Conservation (phyloP, 352 stramenopile genomes). For the Globisporangium takayamanum region DNA sequence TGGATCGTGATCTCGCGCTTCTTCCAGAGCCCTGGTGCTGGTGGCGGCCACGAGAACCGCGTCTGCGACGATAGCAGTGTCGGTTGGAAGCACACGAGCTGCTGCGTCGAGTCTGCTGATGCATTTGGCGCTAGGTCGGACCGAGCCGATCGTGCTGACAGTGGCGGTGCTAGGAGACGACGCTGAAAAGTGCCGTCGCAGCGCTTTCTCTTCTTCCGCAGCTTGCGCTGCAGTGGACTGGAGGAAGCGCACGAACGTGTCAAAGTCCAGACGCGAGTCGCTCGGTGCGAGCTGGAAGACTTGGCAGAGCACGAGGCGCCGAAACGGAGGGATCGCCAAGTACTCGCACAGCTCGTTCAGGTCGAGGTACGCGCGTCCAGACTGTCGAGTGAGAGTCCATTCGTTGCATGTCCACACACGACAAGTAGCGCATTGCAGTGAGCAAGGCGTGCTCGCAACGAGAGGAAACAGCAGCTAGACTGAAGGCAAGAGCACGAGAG, state of each 20-base stretch:
- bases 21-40: constrained; percentile 74
- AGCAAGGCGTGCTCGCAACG: background rate
- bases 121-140: background rate
- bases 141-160: constrained; percentile 5
- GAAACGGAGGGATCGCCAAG: constrained; percentile 60
- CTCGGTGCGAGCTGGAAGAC: constrained; percentile 38
- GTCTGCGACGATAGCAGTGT: constrained; percentile 32
- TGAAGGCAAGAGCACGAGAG: background rate
- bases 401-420: background rate
- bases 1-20: constrained; percentile 86
- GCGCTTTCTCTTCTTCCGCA: constrained; percentile 32
- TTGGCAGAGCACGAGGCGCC: constrained; percentile 43
- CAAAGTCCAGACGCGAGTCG: constrained; percentile 36
- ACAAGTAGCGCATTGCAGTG: background rate
- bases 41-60: constrained; percentile 30
- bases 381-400: constrained; percentile 4
- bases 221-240: constrained; percentile 48
- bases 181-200: constrained; percentile 11
- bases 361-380: constrained; percentile 30
- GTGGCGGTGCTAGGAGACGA: constrained; percentile 18
- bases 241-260: constrained; percentile 62
- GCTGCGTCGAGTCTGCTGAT: background rate
- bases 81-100: constrained; percentile 40
- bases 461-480: background rate
- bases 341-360: constrained; percentile 63